These are phyloP conservation scores for Amanita phalloides DNA, from an alignment of 768 basidiomycete genomes.

Conservation along the genomic window DNA sequence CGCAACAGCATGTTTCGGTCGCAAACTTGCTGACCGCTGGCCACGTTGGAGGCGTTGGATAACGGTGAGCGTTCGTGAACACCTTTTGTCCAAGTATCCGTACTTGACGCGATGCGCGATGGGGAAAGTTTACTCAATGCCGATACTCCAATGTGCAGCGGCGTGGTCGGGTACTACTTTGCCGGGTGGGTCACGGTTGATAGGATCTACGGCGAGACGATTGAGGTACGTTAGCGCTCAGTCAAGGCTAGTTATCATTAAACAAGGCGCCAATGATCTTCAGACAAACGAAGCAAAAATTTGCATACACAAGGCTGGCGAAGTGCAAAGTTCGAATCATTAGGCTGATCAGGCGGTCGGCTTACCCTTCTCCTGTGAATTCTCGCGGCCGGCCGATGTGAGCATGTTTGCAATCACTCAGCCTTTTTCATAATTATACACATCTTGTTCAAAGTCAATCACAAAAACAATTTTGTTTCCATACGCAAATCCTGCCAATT, in stretches of 20 bases:
- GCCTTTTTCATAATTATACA: no score
- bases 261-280: not conserved
- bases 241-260: not conserved
- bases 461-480: not conserved
- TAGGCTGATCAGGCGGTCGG: no score
- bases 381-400: no score
- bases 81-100: not conserved
- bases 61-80: constrained; percentile 29
- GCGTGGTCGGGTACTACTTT: constrained; percentile 55
- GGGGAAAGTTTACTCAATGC: constrained; percentile 39
- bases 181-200: constrained; percentile 80
- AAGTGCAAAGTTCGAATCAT: no score
- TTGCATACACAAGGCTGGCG: constrained; percentile 34
- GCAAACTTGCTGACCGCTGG: constrained; percentile 51
- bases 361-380: no score
- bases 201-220: constrained; percentile 67
- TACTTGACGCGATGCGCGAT: not conserved
- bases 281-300: not conserved
- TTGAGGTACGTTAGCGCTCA: constrained; percentile 34
- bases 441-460: not conserved
- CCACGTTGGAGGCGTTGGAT: constrained; percentile 67
- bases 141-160: constrained; percentile 40
- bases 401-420: no score
- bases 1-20: no score
- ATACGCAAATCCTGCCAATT: no score